Evolutionary conservation across 2,329 filamentous ascomycete species (phyloP).

Genomic region (Ascochyta pisi): DNA sequence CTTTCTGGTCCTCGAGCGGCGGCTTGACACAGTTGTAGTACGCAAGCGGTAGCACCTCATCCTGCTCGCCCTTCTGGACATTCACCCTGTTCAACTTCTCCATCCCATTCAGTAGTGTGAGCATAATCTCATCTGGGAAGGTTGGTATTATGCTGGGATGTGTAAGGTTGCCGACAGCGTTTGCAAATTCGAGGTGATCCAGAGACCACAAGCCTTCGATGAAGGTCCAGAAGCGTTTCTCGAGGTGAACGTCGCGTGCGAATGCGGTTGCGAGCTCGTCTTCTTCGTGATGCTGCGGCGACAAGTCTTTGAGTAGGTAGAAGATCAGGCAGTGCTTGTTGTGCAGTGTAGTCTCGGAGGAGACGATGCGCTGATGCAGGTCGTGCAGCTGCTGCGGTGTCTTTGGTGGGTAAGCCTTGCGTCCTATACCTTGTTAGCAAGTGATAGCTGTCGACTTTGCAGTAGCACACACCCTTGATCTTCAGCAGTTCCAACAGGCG

Average conservation of each 20-base stretch:
- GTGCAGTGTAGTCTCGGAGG: constrained; percentile 69
- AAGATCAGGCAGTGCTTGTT: constrained; percentile 85
- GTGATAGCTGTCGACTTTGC: neutral
- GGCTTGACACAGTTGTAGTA: constrained; percentile 82
- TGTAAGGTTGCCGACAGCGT: constrained; percentile 75
- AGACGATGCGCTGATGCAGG: constrained; percentile 73
- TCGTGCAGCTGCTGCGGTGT: constrained; percentile 70
- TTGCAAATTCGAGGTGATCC: constrained; percentile 71
- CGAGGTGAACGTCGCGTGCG: constrained; percentile 68
- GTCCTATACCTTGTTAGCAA: constrained; percentile 48
- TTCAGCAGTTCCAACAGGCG: constrained; percentile 74
- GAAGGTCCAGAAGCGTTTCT: constrained; percentile 78
- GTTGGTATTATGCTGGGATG: constrained; percentile 81
- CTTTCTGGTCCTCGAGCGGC: constrained; percentile 68
- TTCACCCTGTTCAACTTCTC: constrained; percentile 29
- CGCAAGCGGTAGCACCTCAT: constrained; percentile 67
- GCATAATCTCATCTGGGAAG: constrained; percentile 83
- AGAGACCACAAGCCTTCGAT: constrained; percentile 84
- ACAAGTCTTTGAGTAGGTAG: constrained; percentile 81
- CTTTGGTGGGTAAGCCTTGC: constrained; percentile 76
- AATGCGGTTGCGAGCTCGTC: constrained; percentile 65
- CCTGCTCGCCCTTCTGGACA: constrained; percentile 42
- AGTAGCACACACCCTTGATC: constrained; percentile 66
- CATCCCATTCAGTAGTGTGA: constrained; percentile 64
- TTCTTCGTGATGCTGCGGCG: constrained; percentile 56